phyloP scores from a whole-genome alignment of 116 monocot genomes.

The Zostera marina region DNA sequence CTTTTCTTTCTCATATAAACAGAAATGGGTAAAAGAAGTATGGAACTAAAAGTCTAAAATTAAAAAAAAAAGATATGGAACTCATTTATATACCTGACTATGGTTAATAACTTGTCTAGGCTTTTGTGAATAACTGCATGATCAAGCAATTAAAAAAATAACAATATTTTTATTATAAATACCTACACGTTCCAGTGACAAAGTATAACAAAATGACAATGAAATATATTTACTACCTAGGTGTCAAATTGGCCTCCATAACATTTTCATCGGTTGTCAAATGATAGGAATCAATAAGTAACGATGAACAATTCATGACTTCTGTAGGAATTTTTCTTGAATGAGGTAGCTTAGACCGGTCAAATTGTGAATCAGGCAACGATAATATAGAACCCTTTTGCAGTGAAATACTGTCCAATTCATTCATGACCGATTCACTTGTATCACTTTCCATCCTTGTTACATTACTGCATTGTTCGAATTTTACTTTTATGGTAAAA shows the following conservation, averaged over 20 bases:
- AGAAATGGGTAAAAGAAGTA: not conserved
- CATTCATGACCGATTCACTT: not conserved
- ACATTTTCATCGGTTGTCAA: not conserved
- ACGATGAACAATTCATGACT: too few relatives aligned
- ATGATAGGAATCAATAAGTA: not conserved
- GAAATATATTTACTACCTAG: constrained; percentile 4
- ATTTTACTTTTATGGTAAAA: not conserved
- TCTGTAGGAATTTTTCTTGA: not conserved
- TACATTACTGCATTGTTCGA: not conserved
- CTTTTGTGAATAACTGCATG: not conserved
- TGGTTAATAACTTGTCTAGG: not conserved
- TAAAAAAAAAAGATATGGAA: not conserved
- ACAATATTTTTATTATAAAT: not conserved
- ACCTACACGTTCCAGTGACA: not conserved
- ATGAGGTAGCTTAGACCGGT: not conserved
- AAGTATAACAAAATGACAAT: not conserved
- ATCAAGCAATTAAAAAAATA: not conserved
- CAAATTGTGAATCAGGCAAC: not conserved
- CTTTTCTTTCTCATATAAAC: too few relatives aligned
- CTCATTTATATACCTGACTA: not conserved
- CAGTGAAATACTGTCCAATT: not conserved
- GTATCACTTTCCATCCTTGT: not conserved
- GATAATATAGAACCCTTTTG: not conserved
- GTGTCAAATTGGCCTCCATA: not conserved
- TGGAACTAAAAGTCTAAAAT: not conserved